Conservation (phyloP, 164 flowering plant species). For the Stephania japonica region DNA sequence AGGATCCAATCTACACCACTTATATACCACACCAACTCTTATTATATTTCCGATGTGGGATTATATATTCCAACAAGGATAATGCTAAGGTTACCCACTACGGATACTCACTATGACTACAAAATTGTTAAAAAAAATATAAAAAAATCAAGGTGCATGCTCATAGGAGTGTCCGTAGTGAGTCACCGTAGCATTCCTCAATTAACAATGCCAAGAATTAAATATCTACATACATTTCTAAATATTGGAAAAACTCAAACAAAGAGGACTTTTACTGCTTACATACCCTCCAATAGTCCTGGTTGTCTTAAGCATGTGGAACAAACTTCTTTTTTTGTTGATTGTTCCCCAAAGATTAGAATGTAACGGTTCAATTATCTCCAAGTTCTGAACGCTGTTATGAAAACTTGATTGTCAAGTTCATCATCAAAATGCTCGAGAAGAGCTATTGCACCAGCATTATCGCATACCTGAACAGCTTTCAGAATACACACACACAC, state of each 20-base stretch:
- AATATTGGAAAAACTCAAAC: background rate
- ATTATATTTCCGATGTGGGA: no score
- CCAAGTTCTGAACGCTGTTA: conserved; percentile 88
- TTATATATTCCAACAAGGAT: no score
- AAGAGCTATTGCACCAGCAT: background rate
- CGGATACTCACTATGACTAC: no score
- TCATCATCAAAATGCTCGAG: background rate
- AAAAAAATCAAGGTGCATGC: no score
- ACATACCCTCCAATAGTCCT: conserved; percentile 90
- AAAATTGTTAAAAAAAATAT: no score
- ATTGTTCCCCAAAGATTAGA: conserved; percentile 66
- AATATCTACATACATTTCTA: no score
- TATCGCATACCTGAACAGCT: background rate
- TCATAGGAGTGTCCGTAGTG: no score
- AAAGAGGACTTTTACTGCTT: background rate
- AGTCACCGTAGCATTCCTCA: no score
- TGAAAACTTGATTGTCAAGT: background rate
- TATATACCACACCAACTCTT: no score
- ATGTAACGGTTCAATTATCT: conserved; percentile 84
- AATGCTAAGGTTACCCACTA: no score
- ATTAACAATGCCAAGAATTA: no score
- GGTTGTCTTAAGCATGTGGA: conserved; percentile 92
- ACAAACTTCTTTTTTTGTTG: conserved; percentile 87
- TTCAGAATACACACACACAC: background rate
- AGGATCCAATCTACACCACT: no score